Conservation (phyloP, 2,329 filamentous ascomycete genomes). For the Arthrinium phaeospermum region DNA sequence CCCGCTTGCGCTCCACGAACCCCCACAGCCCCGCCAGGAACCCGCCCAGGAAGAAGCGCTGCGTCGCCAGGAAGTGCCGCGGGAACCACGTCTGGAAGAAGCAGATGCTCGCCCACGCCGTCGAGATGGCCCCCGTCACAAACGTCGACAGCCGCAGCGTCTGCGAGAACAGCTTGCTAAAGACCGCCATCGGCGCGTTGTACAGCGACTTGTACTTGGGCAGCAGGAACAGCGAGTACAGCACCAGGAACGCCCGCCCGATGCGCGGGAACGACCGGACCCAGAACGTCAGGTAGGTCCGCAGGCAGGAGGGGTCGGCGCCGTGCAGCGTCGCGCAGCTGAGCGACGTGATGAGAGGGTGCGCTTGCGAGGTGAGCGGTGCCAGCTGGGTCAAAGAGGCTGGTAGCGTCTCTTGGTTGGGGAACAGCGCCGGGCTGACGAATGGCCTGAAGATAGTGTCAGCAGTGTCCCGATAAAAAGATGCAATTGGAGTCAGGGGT, state of each 20-base stretch:
- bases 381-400: conserved; percentile 70
- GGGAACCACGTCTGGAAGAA: conserved; percentile 84
- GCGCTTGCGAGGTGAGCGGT: conserved; percentile 81
- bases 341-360: conserved; percentile 83
- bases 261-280: conserved; percentile 81
- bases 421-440: conserved; percentile 86
- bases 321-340: conserved; percentile 92
- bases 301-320: conserved; percentile 82
- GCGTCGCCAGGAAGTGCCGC: conserved; percentile 74
- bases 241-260: conserved; percentile 75
- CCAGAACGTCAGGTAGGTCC: conserved; percentile 88
- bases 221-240: conserved; percentile 75
- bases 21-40: conserved; percentile 87
- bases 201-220: conserved; percentile 72
- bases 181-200: conserved; percentile 68
- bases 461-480: background rate
- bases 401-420: conserved; percentile 70
- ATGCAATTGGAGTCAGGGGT: conserved; percentile 7
- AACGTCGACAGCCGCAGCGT: conserved; percentile 80
- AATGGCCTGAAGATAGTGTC: conserved; percentile 61
- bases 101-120: conserved; percentile 88
- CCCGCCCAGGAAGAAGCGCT: conserved; percentile 89
- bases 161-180: conserved; percentile 69
- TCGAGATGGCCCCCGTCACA: conserved; percentile 81
- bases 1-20: conserved; percentile 69